Percentiles rank a stretch among this genome's conserved stretches.
phyloP scores from a whole-genome alignment of 2,329 filamentous ascomycete species.

The Aspergillus unguis region DNA sequence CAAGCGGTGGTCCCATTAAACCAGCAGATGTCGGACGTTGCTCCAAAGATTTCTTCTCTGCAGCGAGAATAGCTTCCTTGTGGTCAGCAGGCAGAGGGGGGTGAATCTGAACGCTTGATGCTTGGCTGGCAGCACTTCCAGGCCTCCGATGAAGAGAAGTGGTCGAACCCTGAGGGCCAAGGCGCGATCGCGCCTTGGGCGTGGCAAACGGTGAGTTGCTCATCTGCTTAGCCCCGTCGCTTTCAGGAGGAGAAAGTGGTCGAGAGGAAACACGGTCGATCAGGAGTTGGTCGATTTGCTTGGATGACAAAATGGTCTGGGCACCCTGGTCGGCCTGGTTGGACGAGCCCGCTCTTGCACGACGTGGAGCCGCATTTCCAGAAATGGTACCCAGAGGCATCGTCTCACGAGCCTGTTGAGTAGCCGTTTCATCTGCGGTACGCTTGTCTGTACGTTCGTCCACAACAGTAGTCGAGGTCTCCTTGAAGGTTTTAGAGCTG shows the following conservation, averaged over 20 bases:
- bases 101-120: slow-evolving; percentile 48
- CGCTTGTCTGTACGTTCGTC: slow-evolving; percentile 64
- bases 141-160: slow-evolving; percentile 54
- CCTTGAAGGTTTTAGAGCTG: slow-evolving; percentile 14
- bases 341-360: slow-evolving; percentile 25
- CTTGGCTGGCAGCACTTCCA: slow-evolving; percentile 68
- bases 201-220: slow-evolving; percentile 36
- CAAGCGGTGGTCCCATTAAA: slow-evolving; percentile 77
- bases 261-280: slow-evolving; percentile 48
- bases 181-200: slow-evolving; percentile 32
- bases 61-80: slow-evolving; percentile 78
- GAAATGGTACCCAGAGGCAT: slow-evolving; percentile 62
- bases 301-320: slow-evolving; percentile 79
- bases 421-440: slow-evolving; percentile 38
- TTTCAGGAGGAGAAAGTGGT: slow-evolving; percentile 34
- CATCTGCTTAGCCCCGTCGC: slow-evolving; percentile 28
- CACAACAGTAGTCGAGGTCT: slow-evolving; percentile 51
- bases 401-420: slow-evolving; percentile 30
- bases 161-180: slow-evolving; percentile 32
- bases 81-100: slow-evolving; percentile 82
- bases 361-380: slow-evolving; percentile 48
- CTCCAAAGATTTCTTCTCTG: slow-evolving; percentile 57
- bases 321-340: slow-evolving; percentile 67
- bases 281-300: slow-evolving; percentile 74
- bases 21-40: slow-evolving; percentile 41